These are phyloP conservation scores for Schizochytrium sp. DNA, from an alignment of 108 stramenopile species.

Conservation along the genomic window DNA sequence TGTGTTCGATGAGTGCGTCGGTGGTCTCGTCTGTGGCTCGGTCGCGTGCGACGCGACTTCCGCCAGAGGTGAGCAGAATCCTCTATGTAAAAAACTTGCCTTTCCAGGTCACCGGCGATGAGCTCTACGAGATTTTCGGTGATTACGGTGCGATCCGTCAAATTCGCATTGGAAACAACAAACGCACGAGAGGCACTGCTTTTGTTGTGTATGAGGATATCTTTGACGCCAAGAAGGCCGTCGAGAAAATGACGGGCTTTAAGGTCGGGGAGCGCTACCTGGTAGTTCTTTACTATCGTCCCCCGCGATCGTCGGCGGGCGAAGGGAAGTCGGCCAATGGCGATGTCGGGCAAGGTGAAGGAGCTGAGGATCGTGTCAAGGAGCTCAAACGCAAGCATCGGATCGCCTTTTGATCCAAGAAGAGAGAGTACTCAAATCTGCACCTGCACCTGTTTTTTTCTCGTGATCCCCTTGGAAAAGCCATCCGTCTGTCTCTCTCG, in stretches of 20 bases:
- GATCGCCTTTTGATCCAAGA: neutral
- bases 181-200: slow-evolving; percentile 89
- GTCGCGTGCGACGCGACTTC: slow-evolving; percentile 46
- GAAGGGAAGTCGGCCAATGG: slow-evolving; percentile 25
- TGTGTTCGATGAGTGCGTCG: neutral
- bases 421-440: too few relatives aligned
- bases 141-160: slow-evolving; percentile 98
- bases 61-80: slow-evolving; percentile 92
- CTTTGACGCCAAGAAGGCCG: slow-evolving; percentile 92
- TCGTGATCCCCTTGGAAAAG: too few relatives aligned
- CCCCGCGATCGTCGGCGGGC: slow-evolving; percentile 55
- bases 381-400: slow-evolving; percentile 63
- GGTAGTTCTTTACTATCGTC: slow-evolving; percentile 92
- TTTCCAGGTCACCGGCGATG: slow-evolving; percentile 89
- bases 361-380: slow-evolving; percentile 59
- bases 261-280: slow-evolving; percentile 93
- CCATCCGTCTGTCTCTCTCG: too few relatives aligned
- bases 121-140: slow-evolving; percentile 95
- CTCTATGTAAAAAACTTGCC: slow-evolving; percentile 94
- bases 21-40: neutral
- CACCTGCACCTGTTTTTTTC: too few relatives aligned
- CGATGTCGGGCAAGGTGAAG: slow-evolving; percentile 69
- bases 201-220: slow-evolving; percentile 91
- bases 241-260: slow-evolving; percentile 91
- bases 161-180: slow-evolving; percentile 20